A percentile compares a stretch with the other conserved stretches of the same genome.
Conservation (phyloP, 2,329 filamentous ascomycete species). For the Cryphonectria carpinicola region DNA sequence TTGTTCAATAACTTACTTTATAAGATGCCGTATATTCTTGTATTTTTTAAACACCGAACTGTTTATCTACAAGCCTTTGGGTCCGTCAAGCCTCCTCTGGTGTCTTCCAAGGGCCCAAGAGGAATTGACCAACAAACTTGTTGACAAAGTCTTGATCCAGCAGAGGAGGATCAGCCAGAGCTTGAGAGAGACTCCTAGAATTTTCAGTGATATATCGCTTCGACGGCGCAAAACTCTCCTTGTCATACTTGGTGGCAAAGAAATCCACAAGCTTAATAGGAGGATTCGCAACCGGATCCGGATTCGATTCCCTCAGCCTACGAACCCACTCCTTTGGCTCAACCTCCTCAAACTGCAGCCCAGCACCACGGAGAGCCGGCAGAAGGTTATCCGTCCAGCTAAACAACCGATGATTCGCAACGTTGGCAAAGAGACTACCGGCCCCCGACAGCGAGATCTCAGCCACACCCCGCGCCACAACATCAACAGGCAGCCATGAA, state of each 20-base stretch:
- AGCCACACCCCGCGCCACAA: constrained; percentile 45
- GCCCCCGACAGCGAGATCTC: constrained; percentile 41
- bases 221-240: constrained; percentile 48
- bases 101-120: constrained; percentile 43
- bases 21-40: too few relatives aligned
- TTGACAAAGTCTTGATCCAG: constrained; percentile 39
- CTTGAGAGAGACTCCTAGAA: constrained; percentile 47
- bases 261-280: constrained; percentile 58
- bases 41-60: too few relatives aligned
- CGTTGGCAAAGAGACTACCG: constrained; percentile 47
- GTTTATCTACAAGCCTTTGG: too few relatives aligned
- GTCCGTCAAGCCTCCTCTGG: too few relatives aligned
- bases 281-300: constrained; percentile 51
- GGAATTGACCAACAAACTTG: constrained; percentile 44
- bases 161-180: constrained; percentile 43
- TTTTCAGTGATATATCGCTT: constrained; percentile 46
- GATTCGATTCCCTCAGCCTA: constrained; percentile 47
- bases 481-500: constrained; percentile 52
- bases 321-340: constrained; percentile 48
- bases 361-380: constrained; percentile 48
- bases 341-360: constrained; percentile 51
- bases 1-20: too few relatives aligned
- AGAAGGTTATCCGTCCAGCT: constrained; percentile 56
- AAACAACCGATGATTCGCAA: constrained; percentile 52
- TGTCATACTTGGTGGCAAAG: constrained; percentile 53